A percentile compares a stretch with the other conserved stretches of the same genome.
These are phyloP conservation scores for Rhizophlyctis rosea DNA, from an alignment of 192 early-diverging fungal species.

Conservation along the genomic window DNA sequence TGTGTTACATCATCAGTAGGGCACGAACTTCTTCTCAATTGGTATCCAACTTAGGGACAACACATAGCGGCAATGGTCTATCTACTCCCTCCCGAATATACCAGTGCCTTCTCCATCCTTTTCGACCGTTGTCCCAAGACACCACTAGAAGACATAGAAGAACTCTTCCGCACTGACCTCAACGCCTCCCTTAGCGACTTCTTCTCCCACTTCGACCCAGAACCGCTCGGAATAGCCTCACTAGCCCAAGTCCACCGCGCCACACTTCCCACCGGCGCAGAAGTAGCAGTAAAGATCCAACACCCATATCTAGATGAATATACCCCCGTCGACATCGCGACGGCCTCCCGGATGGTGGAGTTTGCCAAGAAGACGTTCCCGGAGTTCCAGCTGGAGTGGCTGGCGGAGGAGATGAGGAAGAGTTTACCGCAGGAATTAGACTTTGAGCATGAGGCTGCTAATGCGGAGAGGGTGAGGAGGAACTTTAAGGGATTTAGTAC, in stretches of 20 bases:
- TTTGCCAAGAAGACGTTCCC: constrained; percentile 67
- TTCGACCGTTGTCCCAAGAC: constrained; percentile 84
- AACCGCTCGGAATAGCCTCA: constrained; percentile 89
- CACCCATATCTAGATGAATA: constrained; percentile 79
- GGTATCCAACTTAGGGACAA: constrained; percentile 50
- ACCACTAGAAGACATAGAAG: constrained; percentile 64
- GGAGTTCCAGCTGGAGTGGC: constrained; percentile 90
- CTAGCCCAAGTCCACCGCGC: constrained; percentile 92
- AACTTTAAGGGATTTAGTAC: constrained; percentile 26
- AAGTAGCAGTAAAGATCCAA: constrained; percentile 93
- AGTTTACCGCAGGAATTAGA: constrained; percentile 85
- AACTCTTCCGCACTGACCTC: constrained; percentile 67
- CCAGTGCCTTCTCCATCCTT: constrained; percentile 72
- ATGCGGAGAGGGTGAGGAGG: constrained; percentile 62
- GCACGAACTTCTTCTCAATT: not conserved
- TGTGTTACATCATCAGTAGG: not conserved
- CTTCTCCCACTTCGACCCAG: constrained; percentile 75
- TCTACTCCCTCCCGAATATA: constrained; percentile 88
- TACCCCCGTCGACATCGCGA: constrained; percentile 76
- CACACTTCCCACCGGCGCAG: constrained; percentile 56
- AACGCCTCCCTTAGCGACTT: constrained; percentile 60
- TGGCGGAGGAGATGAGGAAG: constrained; percentile 80
- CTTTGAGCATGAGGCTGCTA: constrained; percentile 75
- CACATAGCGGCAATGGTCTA: constrained; percentile 81
- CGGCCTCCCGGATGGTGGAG: constrained; percentile 57